Percentiles rank a stretch among this genome's conserved stretches.
Conservation (phyloP, 1,139 yeast genomes). For the Lodderomyces elongisporus region DNA sequence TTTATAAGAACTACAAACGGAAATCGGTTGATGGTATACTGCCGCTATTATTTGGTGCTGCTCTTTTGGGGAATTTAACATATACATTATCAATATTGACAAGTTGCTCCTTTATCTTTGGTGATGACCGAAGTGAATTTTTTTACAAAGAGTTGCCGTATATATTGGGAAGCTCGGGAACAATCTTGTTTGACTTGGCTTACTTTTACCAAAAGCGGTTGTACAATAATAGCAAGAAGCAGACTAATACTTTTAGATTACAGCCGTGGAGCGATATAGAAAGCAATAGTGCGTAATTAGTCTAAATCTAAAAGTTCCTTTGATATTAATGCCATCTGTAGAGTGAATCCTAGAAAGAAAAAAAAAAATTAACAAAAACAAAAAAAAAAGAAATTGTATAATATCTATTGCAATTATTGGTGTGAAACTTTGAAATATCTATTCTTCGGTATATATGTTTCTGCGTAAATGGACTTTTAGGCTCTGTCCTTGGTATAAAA, state of each 20-base stretch:
- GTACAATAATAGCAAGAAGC: constrained; percentile 26
- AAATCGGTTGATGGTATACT: constrained; percentile 85
- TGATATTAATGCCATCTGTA: no score
- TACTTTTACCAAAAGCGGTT: constrained; percentile 64
- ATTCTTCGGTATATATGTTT: no score
- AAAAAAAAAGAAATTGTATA: no score
- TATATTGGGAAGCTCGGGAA: constrained; percentile 81
- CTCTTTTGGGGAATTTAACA: constrained; percentile 74
- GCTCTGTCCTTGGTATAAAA: no score
- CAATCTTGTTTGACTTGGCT: constrained; percentile 68
- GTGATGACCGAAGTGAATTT: constrained; percentile 38
- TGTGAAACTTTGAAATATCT: no score
- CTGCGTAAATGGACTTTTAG: no score
- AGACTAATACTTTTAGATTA: constrained; percentile 24
- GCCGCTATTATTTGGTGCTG: constrained; percentile 71
- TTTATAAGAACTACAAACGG: constrained; percentile 66
- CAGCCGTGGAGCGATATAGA: constrained; percentile 21
- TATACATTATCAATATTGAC: constrained; percentile 73
- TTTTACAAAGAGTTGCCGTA: constrained; percentile 72
- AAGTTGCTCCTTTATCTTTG: constrained; percentile 33
- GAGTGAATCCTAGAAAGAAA: no score
- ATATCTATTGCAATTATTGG: no score
- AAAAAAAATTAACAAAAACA: no score
- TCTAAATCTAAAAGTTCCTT: no score
- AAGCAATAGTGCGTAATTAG: neutral